Conservation (phyloP, 371 early-diverging fungal species). For the Sporodiniella umbellata region DNA sequence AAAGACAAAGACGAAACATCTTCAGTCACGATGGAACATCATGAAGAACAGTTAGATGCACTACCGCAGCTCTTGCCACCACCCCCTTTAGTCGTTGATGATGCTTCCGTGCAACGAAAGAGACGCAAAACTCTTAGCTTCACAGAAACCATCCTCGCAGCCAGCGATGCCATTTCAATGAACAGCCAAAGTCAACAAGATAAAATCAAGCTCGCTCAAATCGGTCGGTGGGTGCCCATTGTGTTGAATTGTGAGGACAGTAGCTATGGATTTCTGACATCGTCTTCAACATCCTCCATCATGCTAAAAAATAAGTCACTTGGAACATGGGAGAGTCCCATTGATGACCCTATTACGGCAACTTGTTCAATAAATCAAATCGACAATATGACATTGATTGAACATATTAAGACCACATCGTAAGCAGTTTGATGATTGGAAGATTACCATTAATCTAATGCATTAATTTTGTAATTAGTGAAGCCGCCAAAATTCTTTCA, state of each 20-base stretch:
- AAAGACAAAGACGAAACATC: slow-evolving; percentile 2
- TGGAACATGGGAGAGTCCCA: slow-evolving; percentile 3
- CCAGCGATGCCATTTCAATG: slow-evolving; percentile 2
- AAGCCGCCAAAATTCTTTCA: slow-evolving; percentile 4
- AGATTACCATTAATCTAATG: neutral
- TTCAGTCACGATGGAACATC: neutral
- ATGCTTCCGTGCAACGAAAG: slow-evolving; percentile 4
- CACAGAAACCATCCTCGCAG: slow-evolving; percentile 2
- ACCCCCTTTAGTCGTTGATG: neutral
- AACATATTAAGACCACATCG: slow-evolving; percentile 4
- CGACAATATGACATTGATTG: slow-evolving; percentile 1
- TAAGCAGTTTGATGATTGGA: slow-evolving; percentile 1
- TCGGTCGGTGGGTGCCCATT: slow-evolving; percentile 5
- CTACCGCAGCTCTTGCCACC: slow-evolving; percentile 3
- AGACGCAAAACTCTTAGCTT: slow-evolving; percentile 1
- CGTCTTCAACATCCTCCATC: neutral
- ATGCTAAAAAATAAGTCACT: slow-evolving; percentile 1
- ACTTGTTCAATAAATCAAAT: slow-evolving; percentile 1
- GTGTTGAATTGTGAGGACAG: slow-evolving; percentile 1
- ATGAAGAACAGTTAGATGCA: slow-evolving; percentile 3
- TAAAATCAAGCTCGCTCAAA: slow-evolving; percentile 4
- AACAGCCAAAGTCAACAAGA: neutral
- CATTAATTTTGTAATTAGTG: slow-evolving; percentile 2
- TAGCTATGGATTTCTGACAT: slow-evolving; percentile 1
- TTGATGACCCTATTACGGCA: neutral